These are phyloP conservation scores for Calonectria multiphialidica DNA, from an alignment of 2,329 filamentous ascomycete species.

Conservation along the genomic window DNA sequence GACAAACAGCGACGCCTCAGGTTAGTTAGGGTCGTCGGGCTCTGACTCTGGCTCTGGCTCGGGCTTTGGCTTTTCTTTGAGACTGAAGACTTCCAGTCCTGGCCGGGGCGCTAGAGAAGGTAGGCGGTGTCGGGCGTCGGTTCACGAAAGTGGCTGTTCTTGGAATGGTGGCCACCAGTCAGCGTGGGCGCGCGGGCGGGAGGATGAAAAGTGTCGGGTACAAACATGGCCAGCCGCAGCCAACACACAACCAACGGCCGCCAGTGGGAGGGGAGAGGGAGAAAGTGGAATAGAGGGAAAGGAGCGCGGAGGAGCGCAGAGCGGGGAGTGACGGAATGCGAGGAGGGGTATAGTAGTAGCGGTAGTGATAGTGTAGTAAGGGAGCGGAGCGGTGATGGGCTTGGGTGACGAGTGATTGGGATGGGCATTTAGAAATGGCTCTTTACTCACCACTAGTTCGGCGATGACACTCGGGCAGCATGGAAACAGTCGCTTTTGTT, in stretches of 20 bases:
- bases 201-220: constrained; percentile 35
- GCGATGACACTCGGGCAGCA: constrained; percentile 36
- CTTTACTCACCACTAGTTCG: constrained; percentile 39
- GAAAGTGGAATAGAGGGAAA: neutral
- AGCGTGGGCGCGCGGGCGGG: constrained; percentile 35
- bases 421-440: neutral
- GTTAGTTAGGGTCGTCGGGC: constrained; percentile 11
- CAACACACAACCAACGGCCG: constrained; percentile 18
- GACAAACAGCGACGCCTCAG: neutral
- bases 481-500: constrained; percentile 40
- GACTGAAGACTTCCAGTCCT: neutral
- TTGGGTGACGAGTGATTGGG: constrained; percentile 1
- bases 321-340: constrained; percentile 8
- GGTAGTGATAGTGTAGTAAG: constrained; percentile 1
- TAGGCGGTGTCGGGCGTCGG: constrained; percentile 39
- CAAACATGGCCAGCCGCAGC: constrained; percentile 32
- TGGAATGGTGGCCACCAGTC: constrained; percentile 45
- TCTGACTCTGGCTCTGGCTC: constrained; percentile 8
- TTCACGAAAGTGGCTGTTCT: constrained; percentile 42
- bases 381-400: constrained; percentile 10
- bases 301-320: too few species aligned
- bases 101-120: constrained; percentile 25
- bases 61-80: constrained; percentile 11
- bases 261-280: constrained; percentile 1
- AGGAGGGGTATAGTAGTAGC: constrained; percentile 16